These are phyloP conservation scores for Calycina herbarum DNA, from an alignment of 2,329 filamentous ascomycete species.

Conservation along the genomic window DNA sequence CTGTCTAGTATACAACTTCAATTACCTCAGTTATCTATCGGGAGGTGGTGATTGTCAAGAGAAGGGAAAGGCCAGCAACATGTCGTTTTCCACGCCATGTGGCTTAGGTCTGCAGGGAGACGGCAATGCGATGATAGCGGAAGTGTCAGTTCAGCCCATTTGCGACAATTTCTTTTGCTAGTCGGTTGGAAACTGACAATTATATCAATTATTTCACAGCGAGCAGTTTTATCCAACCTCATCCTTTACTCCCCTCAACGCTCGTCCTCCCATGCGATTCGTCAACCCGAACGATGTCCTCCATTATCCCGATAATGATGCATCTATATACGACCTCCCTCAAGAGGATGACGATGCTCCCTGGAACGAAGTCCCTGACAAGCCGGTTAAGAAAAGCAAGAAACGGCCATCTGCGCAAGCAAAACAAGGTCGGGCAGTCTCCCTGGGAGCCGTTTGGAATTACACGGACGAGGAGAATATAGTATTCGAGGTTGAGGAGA, in stretches of 20 bases:
- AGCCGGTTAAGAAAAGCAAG: slow-evolving; percentile 10
- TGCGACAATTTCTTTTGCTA: neutral
- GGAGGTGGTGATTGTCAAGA: neutral
- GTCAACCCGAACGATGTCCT: slow-evolving; percentile 23
- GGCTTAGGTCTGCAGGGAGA: neutral
- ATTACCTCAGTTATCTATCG: neutral
- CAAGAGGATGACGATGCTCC: slow-evolving; percentile 20
- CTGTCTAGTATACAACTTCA: neutral
- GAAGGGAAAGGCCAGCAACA: neutral
- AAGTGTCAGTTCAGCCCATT: neutral
- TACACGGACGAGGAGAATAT: slow-evolving; percentile 25
- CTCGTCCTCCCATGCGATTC: slow-evolving; percentile 13
- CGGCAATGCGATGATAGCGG: neutral
- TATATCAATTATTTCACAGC: neutral
- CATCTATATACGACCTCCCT: slow-evolving; percentile 20
- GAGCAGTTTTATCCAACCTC: slow-evolving; percentile 7
- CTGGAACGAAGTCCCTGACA: slow-evolving; percentile 10
- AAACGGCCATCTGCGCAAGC: slow-evolving; percentile 15
- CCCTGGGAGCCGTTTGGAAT: slow-evolving; percentile 23
- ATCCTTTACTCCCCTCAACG: slow-evolving; percentile 31
- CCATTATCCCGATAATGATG: slow-evolving; percentile 13
- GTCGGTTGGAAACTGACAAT: slow-evolving; percentile 8
- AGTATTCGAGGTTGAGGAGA: slow-evolving; percentile 7
- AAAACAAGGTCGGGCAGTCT: slow-evolving; percentile 18
- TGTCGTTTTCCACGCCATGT: neutral